Conservation (phyloP, 768 basidiomycete genomes). For the Russula abietina region DNA sequence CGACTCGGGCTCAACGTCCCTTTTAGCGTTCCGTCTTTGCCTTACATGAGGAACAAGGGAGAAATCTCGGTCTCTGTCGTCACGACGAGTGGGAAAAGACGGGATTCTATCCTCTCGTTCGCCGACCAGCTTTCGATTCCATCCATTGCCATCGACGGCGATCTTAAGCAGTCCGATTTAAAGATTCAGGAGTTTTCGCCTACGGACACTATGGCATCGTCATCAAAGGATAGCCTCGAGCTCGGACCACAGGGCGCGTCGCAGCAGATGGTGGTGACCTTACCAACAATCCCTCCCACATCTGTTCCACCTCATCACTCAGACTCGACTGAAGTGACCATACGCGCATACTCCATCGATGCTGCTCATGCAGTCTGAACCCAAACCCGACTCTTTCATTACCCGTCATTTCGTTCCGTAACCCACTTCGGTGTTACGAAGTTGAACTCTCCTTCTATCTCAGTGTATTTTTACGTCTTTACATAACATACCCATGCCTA, state of each 20-base stretch:
- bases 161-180: slow-evolving; percentile 11
- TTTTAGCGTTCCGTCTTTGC: slow-evolving; percentile 8
- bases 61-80: slow-evolving; percentile 12
- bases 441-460: neutral
- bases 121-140: slow-evolving; percentile 21
- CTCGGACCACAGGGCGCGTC: neutral
- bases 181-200: slow-evolving; percentile 13
- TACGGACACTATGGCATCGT: slow-evolving; percentile 1
- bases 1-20: neutral
- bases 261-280: neutral
- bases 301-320: neutral
- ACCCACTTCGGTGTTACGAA: neutral
- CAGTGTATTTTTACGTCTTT: slow-evolving; percentile 12
- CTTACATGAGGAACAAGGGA: slow-evolving; percentile 8
- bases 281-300: neutral
- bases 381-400: neutral
- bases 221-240: neutral
- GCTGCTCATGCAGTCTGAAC: slow-evolving; percentile 8
- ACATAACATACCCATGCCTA: slow-evolving; percentile 12
- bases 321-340: neutral
- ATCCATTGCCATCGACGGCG: slow-evolving; percentile 11
- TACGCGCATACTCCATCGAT: slow-evolving; percentile 1
- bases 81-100: neutral
- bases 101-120: slow-evolving; percentile 9
- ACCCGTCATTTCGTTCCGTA: neutral